Evolutionary conservation across 495 filamentous ascomycete species (phyloP).

Genomic region (Aspergillus carlsbadensis): DNA sequence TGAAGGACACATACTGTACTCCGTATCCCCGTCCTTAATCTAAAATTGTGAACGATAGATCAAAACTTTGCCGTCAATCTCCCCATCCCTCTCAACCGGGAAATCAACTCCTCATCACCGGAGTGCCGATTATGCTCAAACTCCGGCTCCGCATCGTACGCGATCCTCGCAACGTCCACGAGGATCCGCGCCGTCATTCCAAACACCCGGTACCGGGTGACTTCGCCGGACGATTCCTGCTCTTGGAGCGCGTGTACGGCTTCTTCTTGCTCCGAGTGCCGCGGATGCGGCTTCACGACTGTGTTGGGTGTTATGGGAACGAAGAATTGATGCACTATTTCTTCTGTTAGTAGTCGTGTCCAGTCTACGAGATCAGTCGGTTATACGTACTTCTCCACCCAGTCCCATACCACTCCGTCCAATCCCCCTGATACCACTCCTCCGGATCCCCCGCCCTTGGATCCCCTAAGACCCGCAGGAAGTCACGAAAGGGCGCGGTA

Average conservation of each 20-base stretch:
- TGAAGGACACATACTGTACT: too few species aligned
- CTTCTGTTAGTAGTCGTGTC: not conserved
- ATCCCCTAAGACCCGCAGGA: conserved; percentile 42
- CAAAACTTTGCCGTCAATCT: conserved; percentile 49
- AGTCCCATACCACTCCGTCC: conserved; percentile 63
- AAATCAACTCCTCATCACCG: conserved; percentile 79
- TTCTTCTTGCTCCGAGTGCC: not conserved
- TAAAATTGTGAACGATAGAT: too few species aligned
- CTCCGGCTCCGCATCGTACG: conserved; percentile 76
- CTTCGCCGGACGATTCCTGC: conserved; percentile 38
- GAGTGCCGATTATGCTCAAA: conserved; percentile 79
- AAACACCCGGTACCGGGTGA: conserved; percentile 73
- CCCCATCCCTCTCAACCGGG: conserved; percentile 57
- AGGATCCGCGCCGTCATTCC: conserved; percentile 90
- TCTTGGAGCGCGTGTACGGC: conserved; percentile 39
- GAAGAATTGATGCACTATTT: conserved; percentile 79
- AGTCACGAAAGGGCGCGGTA: conserved; percentile 75
- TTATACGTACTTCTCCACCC: conserved; percentile 54
- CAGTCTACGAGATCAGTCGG: not conserved
- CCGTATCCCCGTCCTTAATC: too few species aligned
- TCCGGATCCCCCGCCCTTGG: conserved; percentile 42
- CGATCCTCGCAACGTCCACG: conserved; percentile 80
- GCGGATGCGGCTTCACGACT: conserved; percentile 53
- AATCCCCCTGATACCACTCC: conserved; percentile 54
- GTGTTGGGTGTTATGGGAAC: conserved; percentile 65